These are phyloP conservation scores for Blastocystis sp. DNA, from an alignment of 352 stramenopile genomes.

Conservation along the genomic window DNA sequence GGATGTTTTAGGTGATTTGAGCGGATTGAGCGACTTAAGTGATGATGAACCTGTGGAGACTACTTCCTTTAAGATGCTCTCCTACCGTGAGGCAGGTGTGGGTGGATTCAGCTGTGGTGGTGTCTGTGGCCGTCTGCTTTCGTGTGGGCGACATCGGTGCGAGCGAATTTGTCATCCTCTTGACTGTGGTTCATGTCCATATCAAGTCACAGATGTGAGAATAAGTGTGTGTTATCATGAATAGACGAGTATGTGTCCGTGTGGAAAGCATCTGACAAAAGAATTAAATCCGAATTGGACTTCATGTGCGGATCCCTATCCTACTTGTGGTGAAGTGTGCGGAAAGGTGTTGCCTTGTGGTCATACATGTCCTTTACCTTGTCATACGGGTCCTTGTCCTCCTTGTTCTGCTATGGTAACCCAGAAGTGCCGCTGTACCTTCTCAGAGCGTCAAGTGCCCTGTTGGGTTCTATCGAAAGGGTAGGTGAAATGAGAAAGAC, in stretches of 20 bases:
- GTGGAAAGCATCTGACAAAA: slow-evolving; percentile 50
- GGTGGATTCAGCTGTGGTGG: slow-evolving; percentile 53
- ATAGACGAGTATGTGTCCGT: slow-evolving; percentile 27
- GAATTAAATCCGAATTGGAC: slow-evolving; percentile 44
- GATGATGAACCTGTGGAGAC: neutral
- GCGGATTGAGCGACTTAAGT: slow-evolving; percentile 35
- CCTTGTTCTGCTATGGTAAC: slow-evolving; percentile 14
- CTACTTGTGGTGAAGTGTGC: slow-evolving; percentile 58
- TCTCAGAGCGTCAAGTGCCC: slow-evolving; percentile 44
- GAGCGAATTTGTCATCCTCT: slow-evolving; percentile 56
- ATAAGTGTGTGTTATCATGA: neutral
- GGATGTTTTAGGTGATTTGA: slow-evolving; percentile 10
- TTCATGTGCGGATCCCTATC: slow-evolving; percentile 59
- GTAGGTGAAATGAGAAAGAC: neutral
- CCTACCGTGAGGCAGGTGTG: slow-evolving; percentile 21
- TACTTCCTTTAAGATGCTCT: slow-evolving; percentile 36
- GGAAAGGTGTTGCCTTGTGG: slow-evolving; percentile 62
- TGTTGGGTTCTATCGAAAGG: slow-evolving; percentile 33
- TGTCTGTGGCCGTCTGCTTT: slow-evolving; percentile 58
- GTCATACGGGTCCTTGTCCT: slow-evolving; percentile 51
- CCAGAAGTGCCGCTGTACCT: slow-evolving; percentile 56
- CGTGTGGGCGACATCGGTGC: slow-evolving; percentile 55
- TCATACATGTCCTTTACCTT: slow-evolving; percentile 40
- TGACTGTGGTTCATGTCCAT: slow-evolving; percentile 58
- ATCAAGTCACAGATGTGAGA: neutral